Conservation (phyloP, 495 filamentous ascomycete genomes). For the Penicillium angulare region DNA sequence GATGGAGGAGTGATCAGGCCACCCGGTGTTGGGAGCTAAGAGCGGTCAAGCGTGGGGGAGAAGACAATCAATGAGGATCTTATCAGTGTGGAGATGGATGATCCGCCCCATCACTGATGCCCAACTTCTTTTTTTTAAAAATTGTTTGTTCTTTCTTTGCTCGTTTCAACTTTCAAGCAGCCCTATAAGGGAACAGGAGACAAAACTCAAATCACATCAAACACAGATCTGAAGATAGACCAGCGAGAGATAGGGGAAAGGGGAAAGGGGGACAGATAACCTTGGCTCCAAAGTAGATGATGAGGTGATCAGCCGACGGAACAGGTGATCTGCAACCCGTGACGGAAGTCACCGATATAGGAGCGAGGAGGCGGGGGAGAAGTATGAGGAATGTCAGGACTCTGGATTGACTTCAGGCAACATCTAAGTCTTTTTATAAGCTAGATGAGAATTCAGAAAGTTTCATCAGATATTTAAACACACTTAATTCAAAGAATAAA, state of each 20-base stretch:
- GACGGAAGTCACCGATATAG: slow-evolving; percentile 14
- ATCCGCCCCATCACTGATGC: slow-evolving; percentile 24
- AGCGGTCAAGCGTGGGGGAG: slow-evolving; percentile 31
- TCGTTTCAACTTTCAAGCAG: not conserved
- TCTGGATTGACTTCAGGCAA: not conserved
- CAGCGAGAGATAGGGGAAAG: too few relatives aligned
- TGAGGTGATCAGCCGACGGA: slow-evolving; percentile 29
- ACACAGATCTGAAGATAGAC: too few relatives aligned
- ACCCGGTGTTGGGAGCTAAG: slow-evolving; percentile 19
- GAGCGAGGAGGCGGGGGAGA: slow-evolving; percentile 1
- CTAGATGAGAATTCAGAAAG: not conserved
- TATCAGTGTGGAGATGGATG: slow-evolving; percentile 27
- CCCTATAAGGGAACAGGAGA: not conserved
- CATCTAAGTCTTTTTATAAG: too few relatives aligned
- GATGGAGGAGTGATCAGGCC: slow-evolving; percentile 25
- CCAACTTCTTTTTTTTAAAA: slow-evolving; percentile 17
- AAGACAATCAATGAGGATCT: slow-evolving; percentile 21
- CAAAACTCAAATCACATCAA: not conserved
- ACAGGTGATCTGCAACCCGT: slow-evolving; percentile 28
- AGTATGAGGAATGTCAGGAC: not conserved
- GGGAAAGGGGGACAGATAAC: not conserved
- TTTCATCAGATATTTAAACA: too few relatives aligned
- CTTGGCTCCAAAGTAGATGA: slow-evolving; percentile 8
- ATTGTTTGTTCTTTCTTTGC: not conserved
- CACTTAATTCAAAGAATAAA: too few relatives aligned